phyloP scores from a whole-genome alignment of 2,329 filamentous ascomycete species.

The Aspergillus sp. region DNA sequence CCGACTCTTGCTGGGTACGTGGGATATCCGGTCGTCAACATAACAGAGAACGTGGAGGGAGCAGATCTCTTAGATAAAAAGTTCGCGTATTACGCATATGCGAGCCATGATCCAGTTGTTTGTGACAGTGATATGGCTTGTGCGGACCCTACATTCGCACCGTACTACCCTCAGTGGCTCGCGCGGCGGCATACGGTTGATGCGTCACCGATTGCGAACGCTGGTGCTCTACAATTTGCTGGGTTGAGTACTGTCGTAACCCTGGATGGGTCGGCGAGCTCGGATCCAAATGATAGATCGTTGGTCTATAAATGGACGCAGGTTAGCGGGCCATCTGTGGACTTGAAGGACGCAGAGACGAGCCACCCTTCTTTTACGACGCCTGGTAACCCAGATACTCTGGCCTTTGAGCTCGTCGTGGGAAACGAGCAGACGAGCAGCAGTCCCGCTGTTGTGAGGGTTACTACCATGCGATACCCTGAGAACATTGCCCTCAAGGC shows the following conservation, averaged over 20 bases:
- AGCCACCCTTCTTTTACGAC: neutral
- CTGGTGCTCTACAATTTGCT: neutral
- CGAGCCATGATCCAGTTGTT: neutral
- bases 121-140: slow-evolving; percentile 6
- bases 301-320: slow-evolving; percentile 8
- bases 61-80: slow-evolving; percentile 4
- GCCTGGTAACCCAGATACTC: neutral
- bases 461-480: neutral
- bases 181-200: slow-evolving; percentile 3
- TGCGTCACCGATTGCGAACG: neutral
- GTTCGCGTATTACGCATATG: slow-evolving; percentile 10
- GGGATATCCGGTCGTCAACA: slow-evolving; percentile 8
- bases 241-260: neutral
- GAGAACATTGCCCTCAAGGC: slow-evolving; percentile 7
- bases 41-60: neutral
- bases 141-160: neutral
- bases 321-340: neutral
- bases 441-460: neutral
- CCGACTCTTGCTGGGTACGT: neutral
- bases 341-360: neutral
- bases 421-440: neutral
- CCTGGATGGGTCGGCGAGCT: slow-evolving; percentile 8
- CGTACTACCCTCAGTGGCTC: slow-evolving; percentile 5
- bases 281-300: neutral
- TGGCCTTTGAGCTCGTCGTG: slow-evolving; percentile 8